Base-by-base conservation (phyloP, 2,329 filamentous ascomycete species). In the Colletotrichum plurivorum region DNA sequence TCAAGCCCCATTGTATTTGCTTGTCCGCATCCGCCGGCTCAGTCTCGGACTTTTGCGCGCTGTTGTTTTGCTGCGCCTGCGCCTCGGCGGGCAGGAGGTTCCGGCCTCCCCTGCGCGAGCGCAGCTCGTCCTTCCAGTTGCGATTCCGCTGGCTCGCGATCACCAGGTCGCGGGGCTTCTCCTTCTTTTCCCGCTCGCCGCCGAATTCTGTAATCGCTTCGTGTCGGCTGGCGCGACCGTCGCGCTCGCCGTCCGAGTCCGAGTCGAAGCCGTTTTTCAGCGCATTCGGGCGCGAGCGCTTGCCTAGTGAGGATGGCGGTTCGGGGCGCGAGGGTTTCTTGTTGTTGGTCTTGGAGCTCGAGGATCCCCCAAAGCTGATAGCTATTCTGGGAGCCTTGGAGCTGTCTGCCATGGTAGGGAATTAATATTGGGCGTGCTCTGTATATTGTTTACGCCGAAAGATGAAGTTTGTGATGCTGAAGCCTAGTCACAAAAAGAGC, bases 71-170 rank as follows among this genome's bases (percentile, higher is more conserved):
- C 70, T 82, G 78, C 71, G 83, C 84, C 71, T 85, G 84, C 48
- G 87, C 87, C 70, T 87, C 88, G 7, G 69, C 52, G n/a, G 88
- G 89, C n/a, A 91, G 80, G 15, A 87, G 77, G 76, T 88, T 90
- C 78, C 84, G 89, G 27, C 55, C 61, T 72, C 86, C 81, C 45
- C 77, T 76, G 70, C 80, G 79, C 70, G 84, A 84, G 71, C 82
- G 83, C 70, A 82, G 80, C 66, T 90, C 87, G 67, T 85, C 83
- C 73, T 86, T 84, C 90, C 89, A 92, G 80, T 92, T 88, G 61
- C 86, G 83, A 78, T 92, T 93, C 71, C 82, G 80, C 73, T 87
- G 83, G 46, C 81, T 81, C 36, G 84, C 81, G 72, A 94, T 93
- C 18, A 93, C 81, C 52, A 89, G 82, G 8, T 84, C 73, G 69